Evolutionary conservation across 345 rosid species (phyloP), one percentile per base, ranked within the genome.

Genomic region (Eucalyptus sp.): DNA sequence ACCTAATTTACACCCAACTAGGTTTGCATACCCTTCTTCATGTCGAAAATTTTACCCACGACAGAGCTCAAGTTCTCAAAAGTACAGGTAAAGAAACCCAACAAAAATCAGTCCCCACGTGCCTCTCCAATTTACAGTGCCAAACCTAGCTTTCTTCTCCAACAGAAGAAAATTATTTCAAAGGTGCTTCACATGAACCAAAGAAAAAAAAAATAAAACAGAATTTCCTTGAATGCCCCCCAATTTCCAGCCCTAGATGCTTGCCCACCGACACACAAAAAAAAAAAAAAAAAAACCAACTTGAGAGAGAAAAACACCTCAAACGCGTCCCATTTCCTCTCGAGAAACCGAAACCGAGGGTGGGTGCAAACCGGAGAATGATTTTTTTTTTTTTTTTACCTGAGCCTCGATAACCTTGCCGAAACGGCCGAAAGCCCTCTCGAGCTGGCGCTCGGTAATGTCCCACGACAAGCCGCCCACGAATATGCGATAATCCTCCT

Each of bases 401-500:
- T 98, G 98, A 91, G 94, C 93, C 91, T 96, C 98, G 80, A 96
- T 87, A 66, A 98, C 93, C 90, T 96, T 97, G 13, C 99, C 99
- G 90, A 94, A 98, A 50, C 97, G 99, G 88, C 90, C 90, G 91
- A 98, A 98, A 76, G 95, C 94, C 80, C 92, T 91, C 93, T 98
- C 95, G 89, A 98, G 98, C 91, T 98, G 97, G 62, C 99, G 95
- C 89, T 96, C 99, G 37, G 94, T 92, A 88, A 95, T 92, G 89
- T 96, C 98, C 95, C 96, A 95, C 24, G 99, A 93, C 91, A 98
- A 93, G 7, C 99, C 99, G 66, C 99, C 99, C 0, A 98, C 99
- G 87, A 98, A 97, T 50, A 98, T 96, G 51, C 98, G 92, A 90
- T 96, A 90, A 31, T 96, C 99, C 86, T 98, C 98, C 93, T 95